Percentiles rank a stretch among this genome's conserved stretches.
Conservation (phyloP, 139 green algal species). For the Pleodorina starrii region DNA sequence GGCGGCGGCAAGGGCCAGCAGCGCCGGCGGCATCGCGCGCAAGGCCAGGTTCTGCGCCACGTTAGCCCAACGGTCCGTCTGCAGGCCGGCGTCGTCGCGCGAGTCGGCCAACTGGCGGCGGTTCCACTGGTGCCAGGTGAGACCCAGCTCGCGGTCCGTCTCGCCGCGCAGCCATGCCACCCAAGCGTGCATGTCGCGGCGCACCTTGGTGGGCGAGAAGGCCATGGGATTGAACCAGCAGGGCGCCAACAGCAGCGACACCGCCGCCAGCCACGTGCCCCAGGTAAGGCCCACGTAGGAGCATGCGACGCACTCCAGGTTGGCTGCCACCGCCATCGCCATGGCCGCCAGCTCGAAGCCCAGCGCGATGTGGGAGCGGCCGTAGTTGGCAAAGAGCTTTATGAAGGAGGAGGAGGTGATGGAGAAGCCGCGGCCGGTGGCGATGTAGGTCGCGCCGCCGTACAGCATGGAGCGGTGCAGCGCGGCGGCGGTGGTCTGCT, state of each 20-base stretch:
- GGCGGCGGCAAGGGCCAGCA: slow-evolving; percentile 55
- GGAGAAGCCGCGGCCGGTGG: slow-evolving; percentile 82
- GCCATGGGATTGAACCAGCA: slow-evolving; percentile 78
- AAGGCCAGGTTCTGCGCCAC: slow-evolving; percentile 22
- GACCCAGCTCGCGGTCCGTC: slow-evolving; percentile 55
- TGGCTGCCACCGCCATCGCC: slow-evolving; percentile 29
- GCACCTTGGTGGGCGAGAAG: slow-evolving; percentile 53
- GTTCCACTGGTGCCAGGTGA: slow-evolving; percentile 63
- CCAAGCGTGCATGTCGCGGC: slow-evolving; percentile 49
- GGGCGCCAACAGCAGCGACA: slow-evolving; percentile 76
- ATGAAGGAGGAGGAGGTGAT: slow-evolving; percentile 80
- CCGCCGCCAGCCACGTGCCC: slow-evolving; percentile 78
- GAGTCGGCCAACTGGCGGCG: slow-evolving; percentile 53
- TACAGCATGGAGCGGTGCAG: slow-evolving; percentile 78
- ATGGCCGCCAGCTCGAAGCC: slow-evolving; percentile 71
- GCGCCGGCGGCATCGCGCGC: slow-evolving; percentile 10
- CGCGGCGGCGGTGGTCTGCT: slow-evolving; percentile 75
- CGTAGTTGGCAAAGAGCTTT: slow-evolving; percentile 74
- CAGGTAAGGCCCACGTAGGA: slow-evolving; percentile 63
- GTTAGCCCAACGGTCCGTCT: slow-evolving; percentile 56
- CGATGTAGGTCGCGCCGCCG: slow-evolving; percentile 85
- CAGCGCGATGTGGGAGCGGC: slow-evolving; percentile 80
- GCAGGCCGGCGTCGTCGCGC: slow-evolving; percentile 47
- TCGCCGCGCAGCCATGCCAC: slow-evolving; percentile 56
- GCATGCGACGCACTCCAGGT: slow-evolving; percentile 32